Evolutionary conservation across 2,329 filamentous ascomycete species (phyloP).

Genomic region (Penicillium polonicum): DNA sequence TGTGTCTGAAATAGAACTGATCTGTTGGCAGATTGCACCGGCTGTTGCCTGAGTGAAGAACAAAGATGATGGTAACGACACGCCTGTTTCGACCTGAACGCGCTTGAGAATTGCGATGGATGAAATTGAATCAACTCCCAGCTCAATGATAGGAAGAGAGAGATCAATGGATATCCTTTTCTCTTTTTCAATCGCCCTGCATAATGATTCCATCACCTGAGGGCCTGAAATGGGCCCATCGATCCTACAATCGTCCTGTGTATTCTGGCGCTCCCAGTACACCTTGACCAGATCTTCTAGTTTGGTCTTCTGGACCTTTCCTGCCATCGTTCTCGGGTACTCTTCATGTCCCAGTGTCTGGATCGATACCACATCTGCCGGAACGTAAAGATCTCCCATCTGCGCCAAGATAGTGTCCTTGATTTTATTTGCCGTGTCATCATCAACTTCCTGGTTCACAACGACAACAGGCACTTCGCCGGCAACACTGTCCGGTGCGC

Average conservation of each 20-base stretch:
- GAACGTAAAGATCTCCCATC: conserved; percentile 16
- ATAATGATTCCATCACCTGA: background rate
- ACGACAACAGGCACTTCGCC: conserved; percentile 15
- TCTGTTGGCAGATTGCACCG: background rate
- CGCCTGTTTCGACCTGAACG: conserved; percentile 2
- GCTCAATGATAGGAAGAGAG: conserved; percentile 8
- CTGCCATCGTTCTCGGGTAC: conserved; percentile 7
- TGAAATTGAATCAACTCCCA: conserved; percentile 13
- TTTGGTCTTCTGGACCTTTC: conserved; percentile 12
- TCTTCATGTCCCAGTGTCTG: conserved; percentile 5
- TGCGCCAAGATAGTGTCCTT: conserved; percentile 7
- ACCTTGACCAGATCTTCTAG: background rate
- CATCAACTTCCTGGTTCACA: conserved; percentile 5
- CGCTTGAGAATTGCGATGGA: conserved; percentile 13
- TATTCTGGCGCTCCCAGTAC: background rate
- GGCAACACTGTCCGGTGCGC: conserved; percentile 7
- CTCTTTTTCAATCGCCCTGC: background rate
- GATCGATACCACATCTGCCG: conserved; percentile 11
- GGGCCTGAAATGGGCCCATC: background rate
- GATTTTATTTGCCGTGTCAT: background rate
- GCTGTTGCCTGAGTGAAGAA: conserved; percentile 12
- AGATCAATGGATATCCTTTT: background rate
- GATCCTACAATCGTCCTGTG: background rate
- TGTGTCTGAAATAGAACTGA: background rate
- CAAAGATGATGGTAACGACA: conserved; percentile 10